Conservation (phyloP, 2,329 filamentous ascomycete genomes). For the Venturia aucupariae region DNA sequence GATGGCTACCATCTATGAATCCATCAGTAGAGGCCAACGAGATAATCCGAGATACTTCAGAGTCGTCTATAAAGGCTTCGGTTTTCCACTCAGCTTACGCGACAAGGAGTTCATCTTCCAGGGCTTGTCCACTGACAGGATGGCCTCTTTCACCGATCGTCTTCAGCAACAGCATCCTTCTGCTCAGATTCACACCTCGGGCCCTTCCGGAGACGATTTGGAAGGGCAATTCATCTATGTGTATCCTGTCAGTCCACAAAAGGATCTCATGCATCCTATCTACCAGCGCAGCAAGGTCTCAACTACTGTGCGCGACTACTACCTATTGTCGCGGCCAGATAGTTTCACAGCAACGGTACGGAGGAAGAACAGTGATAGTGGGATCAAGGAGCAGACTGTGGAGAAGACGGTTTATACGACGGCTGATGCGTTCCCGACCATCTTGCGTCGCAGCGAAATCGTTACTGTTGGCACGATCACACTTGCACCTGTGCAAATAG, state of each 20-base stretch:
- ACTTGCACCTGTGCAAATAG: slow-evolving; percentile 73
- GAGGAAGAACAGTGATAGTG: slow-evolving; percentile 58
- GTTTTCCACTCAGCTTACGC: slow-evolving; percentile 69
- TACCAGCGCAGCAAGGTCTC: slow-evolving; percentile 83
- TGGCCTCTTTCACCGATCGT: slow-evolving; percentile 75
- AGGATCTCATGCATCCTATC: slow-evolving; percentile 71
- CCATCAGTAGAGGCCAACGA: slow-evolving; percentile 71
- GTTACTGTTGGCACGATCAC: slow-evolving; percentile 56
- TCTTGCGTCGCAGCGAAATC: slow-evolving; percentile 80
- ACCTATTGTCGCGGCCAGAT: slow-evolving; percentile 68
- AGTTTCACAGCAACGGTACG: slow-evolving; percentile 69
- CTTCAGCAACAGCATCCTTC: slow-evolving; percentile 86
- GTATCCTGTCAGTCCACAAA: slow-evolving; percentile 69
- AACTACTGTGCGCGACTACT: slow-evolving; percentile 75
- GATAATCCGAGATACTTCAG: slow-evolving; percentile 80
- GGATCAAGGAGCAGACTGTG: slow-evolving; percentile 60
- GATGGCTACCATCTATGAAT: slow-evolving; percentile 88
- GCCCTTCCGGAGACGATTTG: slow-evolving; percentile 62
- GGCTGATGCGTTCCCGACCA: slow-evolving; percentile 81
- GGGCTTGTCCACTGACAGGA: slow-evolving; percentile 65
- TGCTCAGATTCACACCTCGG: slow-evolving; percentile 67
- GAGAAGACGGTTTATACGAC: slow-evolving; percentile 82
- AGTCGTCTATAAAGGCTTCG: slow-evolving; percentile 79
- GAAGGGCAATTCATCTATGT: slow-evolving; percentile 88
- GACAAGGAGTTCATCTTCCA: slow-evolving; percentile 94